Evolutionary conservation across 1,139 yeast species (phyloP), one percentile per base, ranked within the genome.

Genomic region (Blastobotrys indianensis): DNA sequence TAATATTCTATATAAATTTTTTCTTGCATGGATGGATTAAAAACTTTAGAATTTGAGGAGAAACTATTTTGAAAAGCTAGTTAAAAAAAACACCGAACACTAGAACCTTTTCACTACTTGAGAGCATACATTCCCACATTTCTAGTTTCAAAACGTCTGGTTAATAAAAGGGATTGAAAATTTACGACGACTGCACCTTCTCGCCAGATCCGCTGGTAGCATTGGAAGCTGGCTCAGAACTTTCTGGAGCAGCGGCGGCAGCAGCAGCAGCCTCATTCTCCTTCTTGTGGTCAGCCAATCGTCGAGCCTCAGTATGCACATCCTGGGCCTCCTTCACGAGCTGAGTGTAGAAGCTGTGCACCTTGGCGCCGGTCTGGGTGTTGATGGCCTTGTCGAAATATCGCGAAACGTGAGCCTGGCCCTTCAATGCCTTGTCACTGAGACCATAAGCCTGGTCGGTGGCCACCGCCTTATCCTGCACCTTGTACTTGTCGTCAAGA

Each of bases 291-390:
- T 76, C 80, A 20, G 83, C 83, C 60, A 84, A 71, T 58, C 92
- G 73, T 55, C 73, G 70, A 31, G 94, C 94, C 64, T 84, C 92
- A 47, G 70, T 73, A 64, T 85, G 90, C 42, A 84, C 85, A 47
- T 78, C 80, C 42, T 68, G 67, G 2, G 75, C 84, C 54, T 81
- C 85, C 49, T 70, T 69, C 11, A 76, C 77, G 38, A 79, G 71
- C 34, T 63, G 73, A 36, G 73, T 63, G 66, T 80, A 77, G 64
- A 75, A 79, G 11, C 64, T 61, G 51, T 76, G 78, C 38, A 80
- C 66, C 59, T 69, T 75, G 34, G 73, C 61, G 7, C 85, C 85
- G 45, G 74, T 57, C 3, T 66, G 64, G 17, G 70, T 64, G 33
- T 63, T 56, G 30, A 70, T 54, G 4, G 78, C 78, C 55, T 64